Conservation (phyloP, 148 eudicot species). For the Mesembryanthemum crystallinum region DNA sequence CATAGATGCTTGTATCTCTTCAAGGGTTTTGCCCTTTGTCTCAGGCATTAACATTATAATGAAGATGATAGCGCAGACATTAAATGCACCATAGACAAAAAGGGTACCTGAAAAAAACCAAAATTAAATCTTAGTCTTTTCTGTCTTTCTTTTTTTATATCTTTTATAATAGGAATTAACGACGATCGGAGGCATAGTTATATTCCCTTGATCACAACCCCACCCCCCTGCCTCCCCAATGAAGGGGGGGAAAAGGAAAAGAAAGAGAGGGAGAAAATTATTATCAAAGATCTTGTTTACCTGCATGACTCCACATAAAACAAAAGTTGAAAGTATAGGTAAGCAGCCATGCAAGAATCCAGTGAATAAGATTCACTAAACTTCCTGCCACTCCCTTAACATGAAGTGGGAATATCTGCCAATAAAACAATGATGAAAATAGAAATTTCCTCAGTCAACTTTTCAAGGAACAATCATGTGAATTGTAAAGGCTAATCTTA, state of each 20-base stretch:
- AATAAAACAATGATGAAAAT: background rate
- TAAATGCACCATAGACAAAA: slow-evolving; percentile 14
- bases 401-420: slow-evolving; percentile 41
- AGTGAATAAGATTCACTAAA: slow-evolving; percentile 36
- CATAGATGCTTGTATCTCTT: slow-evolving; percentile 49
- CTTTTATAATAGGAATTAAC: too few relatives aligned
- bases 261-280: background rate
- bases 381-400: slow-evolving; percentile 45
- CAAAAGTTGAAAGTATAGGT: slow-evolving; percentile 47
- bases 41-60: slow-evolving; percentile 44
- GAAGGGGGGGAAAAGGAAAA: background rate
- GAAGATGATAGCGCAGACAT: slow-evolving; percentile 26
- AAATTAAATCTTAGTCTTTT: too few relatives aligned
- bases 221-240: too few relatives aligned
- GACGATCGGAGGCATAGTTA: too few relatives aligned
- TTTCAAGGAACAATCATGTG: background rate
- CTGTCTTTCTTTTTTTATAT: too few relatives aligned
- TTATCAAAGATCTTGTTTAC: background rate
- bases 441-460: background rate
- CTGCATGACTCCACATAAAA: slow-evolving; percentile 35
- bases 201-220: too few relatives aligned
- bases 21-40: slow-evolving; percentile 51
- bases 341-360: slow-evolving; percentile 46
- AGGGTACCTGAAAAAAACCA: slow-evolving; percentile 19
- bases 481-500: background rate